These are phyloP conservation scores for Rhynchospora tenuis DNA, from an alignment of 176 grass and related monocot genomes.

Conservation along the genomic window DNA sequence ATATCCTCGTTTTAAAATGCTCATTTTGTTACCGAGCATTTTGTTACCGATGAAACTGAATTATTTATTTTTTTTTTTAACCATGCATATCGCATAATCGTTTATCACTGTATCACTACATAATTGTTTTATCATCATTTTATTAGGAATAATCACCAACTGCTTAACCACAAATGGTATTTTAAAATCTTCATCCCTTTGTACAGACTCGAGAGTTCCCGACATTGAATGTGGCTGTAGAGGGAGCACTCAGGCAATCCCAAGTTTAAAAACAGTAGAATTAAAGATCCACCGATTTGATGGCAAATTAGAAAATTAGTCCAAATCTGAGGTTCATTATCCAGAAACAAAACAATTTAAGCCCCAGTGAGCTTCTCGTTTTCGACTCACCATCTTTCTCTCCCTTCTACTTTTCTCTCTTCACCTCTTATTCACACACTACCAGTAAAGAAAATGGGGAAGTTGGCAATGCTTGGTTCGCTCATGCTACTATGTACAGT, in stretches of 20 bases:
- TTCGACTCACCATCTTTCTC: neutral
- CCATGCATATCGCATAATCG: too few relatives aligned
- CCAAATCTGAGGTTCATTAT: neutral
- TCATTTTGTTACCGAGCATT: too few relatives aligned
- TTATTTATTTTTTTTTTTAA: too few relatives aligned
- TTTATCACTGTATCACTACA: too few relatives aligned
- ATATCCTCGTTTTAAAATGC: too few relatives aligned
- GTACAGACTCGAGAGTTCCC: neutral
- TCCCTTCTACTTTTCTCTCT: neutral
- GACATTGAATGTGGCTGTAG: neutral
- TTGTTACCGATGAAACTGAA: too few relatives aligned
- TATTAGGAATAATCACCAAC: too few relatives aligned
- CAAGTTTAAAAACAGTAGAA: neutral
- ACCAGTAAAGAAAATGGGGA: slow-evolving; percentile 18
- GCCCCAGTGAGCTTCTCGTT: neutral
- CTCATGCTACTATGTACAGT: slow-evolving; percentile 32
- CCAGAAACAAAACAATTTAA: neutral
- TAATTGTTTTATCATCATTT: too few relatives aligned
- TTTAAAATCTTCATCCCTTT: too few relatives aligned
- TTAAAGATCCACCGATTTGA: slow-evolving; percentile 9
- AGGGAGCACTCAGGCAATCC: neutral
- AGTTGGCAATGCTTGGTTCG: slow-evolving; percentile 10
- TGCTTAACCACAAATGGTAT: too few relatives aligned
- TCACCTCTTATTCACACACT: neutral
- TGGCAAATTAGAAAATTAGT: neutral